Conservation (phyloP, 2,329 filamentous ascomycete species). For the Trichocomaceae sp. region DNA sequence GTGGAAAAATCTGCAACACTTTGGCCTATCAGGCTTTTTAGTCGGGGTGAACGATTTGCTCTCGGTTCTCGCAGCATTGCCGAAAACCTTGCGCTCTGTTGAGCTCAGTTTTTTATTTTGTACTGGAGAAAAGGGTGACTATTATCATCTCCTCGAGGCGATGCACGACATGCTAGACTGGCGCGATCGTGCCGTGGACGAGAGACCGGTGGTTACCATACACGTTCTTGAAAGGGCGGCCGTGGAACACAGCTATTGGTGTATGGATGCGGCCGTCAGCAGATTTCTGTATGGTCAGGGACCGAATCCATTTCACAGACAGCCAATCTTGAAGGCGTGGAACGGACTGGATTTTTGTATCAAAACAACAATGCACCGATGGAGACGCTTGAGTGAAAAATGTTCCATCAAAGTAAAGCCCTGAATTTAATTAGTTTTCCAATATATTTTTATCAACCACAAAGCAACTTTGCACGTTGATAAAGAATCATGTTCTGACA, state of each 20-base stretch:
- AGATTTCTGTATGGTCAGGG: background rate
- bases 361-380: background rate
- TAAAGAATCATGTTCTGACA: too few species aligned
- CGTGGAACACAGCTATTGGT: background rate
- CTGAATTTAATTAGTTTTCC: too few species aligned
- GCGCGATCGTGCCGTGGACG: background rate
- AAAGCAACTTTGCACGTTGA: too few species aligned
- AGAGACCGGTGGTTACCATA: background rate
- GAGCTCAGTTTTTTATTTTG: constrained; percentile 29
- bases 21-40: constrained; percentile 24
- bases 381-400: background rate
- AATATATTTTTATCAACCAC: too few species aligned
- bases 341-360: background rate
- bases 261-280: background rate
- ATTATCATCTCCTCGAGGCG: constrained; percentile 12
- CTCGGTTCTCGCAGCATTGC: constrained; percentile 22
- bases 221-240: background rate
- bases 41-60: constrained; percentile 25
- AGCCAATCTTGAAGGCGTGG: background rate
- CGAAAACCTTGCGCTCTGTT: constrained; percentile 23
- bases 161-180: background rate
- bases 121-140: constrained; percentile 16
- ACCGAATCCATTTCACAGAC: background rate
- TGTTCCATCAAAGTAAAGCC: background rate
- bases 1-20: constrained; percentile 25